Percentiles rank a stretch among this genome's conserved stretches.
Evolutionary conservation across 768 basidiomycete genomes (phyloP).

Genomic region (Boletus vermiculosoides): DNA sequence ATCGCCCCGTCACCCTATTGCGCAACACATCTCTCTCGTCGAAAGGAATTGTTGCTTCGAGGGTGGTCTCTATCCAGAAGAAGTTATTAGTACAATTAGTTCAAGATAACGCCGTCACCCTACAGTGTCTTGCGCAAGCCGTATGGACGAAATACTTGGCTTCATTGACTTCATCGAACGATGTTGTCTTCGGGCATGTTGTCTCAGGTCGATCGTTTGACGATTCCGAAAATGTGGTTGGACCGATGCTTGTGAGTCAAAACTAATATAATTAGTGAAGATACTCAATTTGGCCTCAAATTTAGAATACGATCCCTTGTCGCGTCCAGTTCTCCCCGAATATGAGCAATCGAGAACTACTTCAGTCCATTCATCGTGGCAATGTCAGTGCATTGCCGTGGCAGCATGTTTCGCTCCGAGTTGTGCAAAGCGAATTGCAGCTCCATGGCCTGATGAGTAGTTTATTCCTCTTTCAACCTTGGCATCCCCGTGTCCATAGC

Average conservation of each 20-base stretch:
- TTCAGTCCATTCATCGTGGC: constrained; percentile 36
- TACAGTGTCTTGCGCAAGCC: constrained; percentile 38
- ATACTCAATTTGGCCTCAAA: not conserved
- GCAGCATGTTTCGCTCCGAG: constrained; percentile 47
- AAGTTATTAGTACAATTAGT: constrained; percentile 13
- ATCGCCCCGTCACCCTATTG: constrained; percentile 20
- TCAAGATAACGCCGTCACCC: constrained; percentile 29
- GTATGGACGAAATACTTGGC: constrained; percentile 31
- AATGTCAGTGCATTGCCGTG: constrained; percentile 42
- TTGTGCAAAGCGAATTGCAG: constrained; percentile 37
- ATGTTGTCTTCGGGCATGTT: constrained; percentile 47
- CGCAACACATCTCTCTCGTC: constrained; percentile 12
- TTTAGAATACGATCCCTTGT: constrained; percentile 47
- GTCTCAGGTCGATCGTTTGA: constrained; percentile 44
- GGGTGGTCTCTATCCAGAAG: constrained; percentile 11
- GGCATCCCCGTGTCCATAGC: not conserved
- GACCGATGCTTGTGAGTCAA: constrained; percentile 44
- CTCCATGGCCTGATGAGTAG: constrained; percentile 39
- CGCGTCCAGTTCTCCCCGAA: constrained; percentile 33
- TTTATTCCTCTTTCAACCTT: constrained; percentile 46
- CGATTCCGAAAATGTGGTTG: constrained; percentile 43
- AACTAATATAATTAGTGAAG: not conserved
- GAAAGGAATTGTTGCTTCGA: constrained; percentile 12
- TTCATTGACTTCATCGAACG: constrained; percentile 20
- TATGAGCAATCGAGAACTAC: constrained; percentile 33